Evolutionary conservation across 169 alveolate species (phyloP).

Genomic region (Babesia gibsoni): DNA sequence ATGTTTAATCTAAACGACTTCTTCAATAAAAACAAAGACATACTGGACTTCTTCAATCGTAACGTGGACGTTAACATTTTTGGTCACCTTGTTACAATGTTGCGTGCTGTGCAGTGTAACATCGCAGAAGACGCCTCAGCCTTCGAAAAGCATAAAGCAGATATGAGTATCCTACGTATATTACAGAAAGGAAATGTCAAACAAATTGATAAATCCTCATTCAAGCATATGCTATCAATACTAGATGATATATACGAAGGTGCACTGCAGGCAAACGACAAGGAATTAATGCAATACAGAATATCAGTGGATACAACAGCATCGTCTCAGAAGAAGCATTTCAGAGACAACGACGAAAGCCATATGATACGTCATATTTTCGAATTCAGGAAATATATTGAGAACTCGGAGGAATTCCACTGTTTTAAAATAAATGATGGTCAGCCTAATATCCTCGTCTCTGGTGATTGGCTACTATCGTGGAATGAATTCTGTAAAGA

Average conservation of each 20-base stretch:
- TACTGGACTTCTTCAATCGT: constrained; percentile 9
- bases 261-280: constrained; percentile 7
- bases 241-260: constrained; percentile 18
- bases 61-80: constrained; percentile 28
- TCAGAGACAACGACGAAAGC: too few species aligned
- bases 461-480: not conserved
- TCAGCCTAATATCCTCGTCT: not conserved
- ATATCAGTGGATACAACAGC: not conserved
- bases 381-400: constrained; percentile 6
- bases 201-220: not conserved
- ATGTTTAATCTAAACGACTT: constrained; percentile 6
- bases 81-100: constrained; percentile 33
- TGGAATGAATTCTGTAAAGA: not conserved
- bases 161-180: not conserved
- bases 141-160: not conserved
- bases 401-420: not conserved
- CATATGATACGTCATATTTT: not conserved
- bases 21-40: constrained; percentile 13
- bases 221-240: not conserved
- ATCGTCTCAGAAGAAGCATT: not conserved
- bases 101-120: constrained; percentile 17
- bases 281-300: not conserved
- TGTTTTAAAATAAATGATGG: not conserved
- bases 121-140: constrained; percentile 2
- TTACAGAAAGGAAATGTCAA: not conserved